A percentile compares a stretch with the other conserved stretches of the same genome.
Conservation (phyloP, 352 stramenopile genomes). For the Phytophthora aleatoria region DNA sequence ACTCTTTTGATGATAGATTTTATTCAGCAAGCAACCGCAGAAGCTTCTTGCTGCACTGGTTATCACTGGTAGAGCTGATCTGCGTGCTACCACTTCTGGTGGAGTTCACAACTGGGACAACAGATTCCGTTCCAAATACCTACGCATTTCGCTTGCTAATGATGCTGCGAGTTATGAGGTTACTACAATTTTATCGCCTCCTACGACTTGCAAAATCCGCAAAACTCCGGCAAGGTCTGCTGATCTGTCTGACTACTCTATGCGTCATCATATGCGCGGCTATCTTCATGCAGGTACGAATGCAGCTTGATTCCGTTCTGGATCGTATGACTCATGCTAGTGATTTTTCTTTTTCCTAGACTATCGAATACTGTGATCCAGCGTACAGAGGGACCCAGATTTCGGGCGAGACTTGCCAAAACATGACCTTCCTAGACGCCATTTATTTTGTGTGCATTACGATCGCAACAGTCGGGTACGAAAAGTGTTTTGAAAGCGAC, state of each 20-base stretch:
- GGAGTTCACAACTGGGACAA: constrained; percentile 29
- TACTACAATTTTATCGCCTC: constrained; percentile 71
- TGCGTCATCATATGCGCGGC: constrained; percentile 72
- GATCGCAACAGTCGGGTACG: constrained; percentile 81
- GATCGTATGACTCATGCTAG: not conserved
- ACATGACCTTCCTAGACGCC: constrained; percentile 75
- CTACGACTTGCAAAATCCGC: constrained; percentile 60
- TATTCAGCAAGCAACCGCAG: constrained; percentile 70
- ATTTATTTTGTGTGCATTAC: constrained; percentile 89
- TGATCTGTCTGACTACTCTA: constrained; percentile 58
- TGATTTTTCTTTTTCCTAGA: constrained; percentile 27
- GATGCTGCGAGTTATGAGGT: constrained; percentile 60
- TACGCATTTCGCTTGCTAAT: constrained; percentile 67
- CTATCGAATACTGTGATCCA: constrained; percentile 67
- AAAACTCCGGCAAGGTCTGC: constrained; percentile 53
- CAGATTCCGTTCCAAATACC: constrained; percentile 32
- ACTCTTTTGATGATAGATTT: constrained; percentile 33
- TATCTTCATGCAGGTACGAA: constrained; percentile 57
- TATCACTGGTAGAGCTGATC: constrained; percentile 63
- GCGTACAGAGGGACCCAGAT: constrained; percentile 19
- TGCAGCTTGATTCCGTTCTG: not conserved
- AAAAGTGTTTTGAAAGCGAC: not conserved
- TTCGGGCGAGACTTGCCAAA: constrained; percentile 52
- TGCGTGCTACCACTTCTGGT: constrained; percentile 54
- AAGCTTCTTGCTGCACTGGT: constrained; percentile 60